Evolutionary conservation across 2,329 filamentous ascomycete species (phyloP).

Genomic region (Cercospora zeina): DNA sequence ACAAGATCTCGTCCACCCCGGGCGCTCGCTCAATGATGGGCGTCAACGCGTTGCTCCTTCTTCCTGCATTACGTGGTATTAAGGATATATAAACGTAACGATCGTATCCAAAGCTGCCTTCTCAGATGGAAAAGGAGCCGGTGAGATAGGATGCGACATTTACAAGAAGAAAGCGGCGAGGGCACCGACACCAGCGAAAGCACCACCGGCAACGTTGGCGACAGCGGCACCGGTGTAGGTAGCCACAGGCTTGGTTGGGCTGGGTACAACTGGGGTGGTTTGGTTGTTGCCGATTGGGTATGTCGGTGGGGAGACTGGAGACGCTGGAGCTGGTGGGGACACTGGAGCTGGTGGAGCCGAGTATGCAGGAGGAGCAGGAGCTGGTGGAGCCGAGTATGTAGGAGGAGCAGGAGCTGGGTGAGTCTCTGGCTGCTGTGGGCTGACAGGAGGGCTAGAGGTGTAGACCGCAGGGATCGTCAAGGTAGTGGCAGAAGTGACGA

Average conservation of each 20-base stretch:
- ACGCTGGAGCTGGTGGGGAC: too few species aligned
- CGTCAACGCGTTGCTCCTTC: not conserved
- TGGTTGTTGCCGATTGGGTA: constrained; percentile 25
- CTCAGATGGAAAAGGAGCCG: not conserved
- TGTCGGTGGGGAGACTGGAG: constrained; percentile 4
- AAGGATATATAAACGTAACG: not conserved
- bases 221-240: constrained; percentile 29
- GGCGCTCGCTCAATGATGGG: not conserved
- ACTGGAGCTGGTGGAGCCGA: too few species aligned
- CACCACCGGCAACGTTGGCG: constrained; percentile 24
- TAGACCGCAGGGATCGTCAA: constrained; percentile 34
- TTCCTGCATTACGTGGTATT: not conserved
- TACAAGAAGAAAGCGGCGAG: constrained; percentile 32
- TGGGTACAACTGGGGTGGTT: constrained; percentile 21
- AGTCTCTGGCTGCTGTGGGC: constrained; percentile 9
- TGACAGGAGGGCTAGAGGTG: constrained; percentile 32
- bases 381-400: constrained; percentile 6
- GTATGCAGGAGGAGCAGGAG: constrained; percentile 8
- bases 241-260: constrained; percentile 24
- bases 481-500: constrained; percentile 32
- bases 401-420: constrained; percentile 13
- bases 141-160: constrained; percentile 12
- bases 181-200: constrained; percentile 26
- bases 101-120: not conserved
- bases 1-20: constrained; percentile 7